These are phyloP conservation scores for Nemania serpens DNA, from an alignment of 2,329 filamentous ascomycete genomes.

Conservation along the genomic window DNA sequence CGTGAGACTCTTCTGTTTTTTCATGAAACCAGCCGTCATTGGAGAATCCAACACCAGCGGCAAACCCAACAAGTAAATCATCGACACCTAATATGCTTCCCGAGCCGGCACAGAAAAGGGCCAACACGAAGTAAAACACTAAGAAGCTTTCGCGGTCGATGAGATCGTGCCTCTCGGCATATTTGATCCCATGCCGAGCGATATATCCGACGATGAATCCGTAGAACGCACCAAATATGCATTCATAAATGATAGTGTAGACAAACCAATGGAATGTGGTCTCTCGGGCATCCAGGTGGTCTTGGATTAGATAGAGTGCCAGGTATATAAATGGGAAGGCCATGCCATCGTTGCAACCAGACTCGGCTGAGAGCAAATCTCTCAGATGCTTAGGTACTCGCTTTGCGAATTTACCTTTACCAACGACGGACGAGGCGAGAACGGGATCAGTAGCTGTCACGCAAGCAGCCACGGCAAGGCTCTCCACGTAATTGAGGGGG, in stretches of 20 bases:
- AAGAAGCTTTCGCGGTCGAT: constrained; percentile 97
- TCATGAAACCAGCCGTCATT: constrained; percentile 99
- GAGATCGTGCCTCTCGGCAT: constrained; percentile 79
- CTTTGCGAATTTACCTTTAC: constrained; percentile 98
- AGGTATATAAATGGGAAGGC: constrained; percentile 98
- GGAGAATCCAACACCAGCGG: constrained; percentile 96
- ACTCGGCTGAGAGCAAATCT: constrained; percentile 93
- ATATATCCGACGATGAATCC: constrained; percentile 88
- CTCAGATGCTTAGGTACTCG: constrained; percentile 95
- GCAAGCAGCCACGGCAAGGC: constrained; percentile 84
- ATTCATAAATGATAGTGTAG: constrained; percentile 91
- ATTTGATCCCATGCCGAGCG: constrained; percentile 88
- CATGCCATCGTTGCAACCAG: constrained; percentile 99
- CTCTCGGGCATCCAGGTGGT: constrained; percentile 67
- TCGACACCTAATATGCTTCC: constrained; percentile 91
- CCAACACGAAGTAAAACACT: constrained; percentile 97
- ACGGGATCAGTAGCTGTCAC: constrained; percentile 98
- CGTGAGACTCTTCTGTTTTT: constrained; percentile 97
- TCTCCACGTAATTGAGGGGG: constrained; percentile 84
- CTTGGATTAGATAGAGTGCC: constrained; percentile 85
- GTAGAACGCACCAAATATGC: constrained; percentile 87
- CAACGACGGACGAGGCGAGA: constrained; percentile 94
- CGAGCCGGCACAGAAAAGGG: constrained; percentile 92
- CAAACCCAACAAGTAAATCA: constrained; percentile 91
- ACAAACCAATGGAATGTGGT: constrained; percentile 88